Evolutionary conservation across 2,329 filamentous ascomycete species (phyloP).

Genomic region (Basipetospora sp.): DNA sequence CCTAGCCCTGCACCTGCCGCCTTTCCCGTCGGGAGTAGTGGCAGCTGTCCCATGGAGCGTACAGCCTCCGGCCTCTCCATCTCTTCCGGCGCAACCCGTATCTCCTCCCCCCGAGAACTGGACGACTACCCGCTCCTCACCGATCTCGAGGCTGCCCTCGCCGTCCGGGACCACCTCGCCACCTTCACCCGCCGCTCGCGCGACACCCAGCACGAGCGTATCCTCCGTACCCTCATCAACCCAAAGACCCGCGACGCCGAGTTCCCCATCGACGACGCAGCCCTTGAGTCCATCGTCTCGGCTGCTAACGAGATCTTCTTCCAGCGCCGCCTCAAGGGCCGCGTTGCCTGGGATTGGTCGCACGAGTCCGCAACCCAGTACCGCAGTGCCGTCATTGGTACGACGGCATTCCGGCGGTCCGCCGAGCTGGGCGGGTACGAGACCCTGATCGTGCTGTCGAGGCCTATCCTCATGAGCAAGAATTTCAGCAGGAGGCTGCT

Average conservation of each 20-base stretch:
- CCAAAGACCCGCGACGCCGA: slow-evolving; percentile 30
- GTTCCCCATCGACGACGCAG: slow-evolving; percentile 41
- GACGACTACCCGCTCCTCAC: slow-evolving; percentile 24
- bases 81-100: slow-evolving; percentile 21
- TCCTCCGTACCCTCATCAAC: slow-evolving; percentile 42
- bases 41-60: slow-evolving; percentile 25
- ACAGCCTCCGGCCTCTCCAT: slow-evolving; percentile 36
- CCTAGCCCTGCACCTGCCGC: neutral
- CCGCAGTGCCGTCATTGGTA: slow-evolving; percentile 43
- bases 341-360: slow-evolving; percentile 50
- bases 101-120: neutral
- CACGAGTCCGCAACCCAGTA: slow-evolving; percentile 34
- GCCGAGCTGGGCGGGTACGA: slow-evolving; percentile 37
- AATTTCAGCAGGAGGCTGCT: slow-evolving; percentile 45
- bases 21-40: neutral
- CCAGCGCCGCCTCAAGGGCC: slow-evolving; percentile 36
- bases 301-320: slow-evolving; percentile 51
- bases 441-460: slow-evolving; percentile 47
- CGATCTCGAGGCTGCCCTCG: slow-evolving; percentile 32
- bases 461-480: slow-evolving; percentile 39
- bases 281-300: slow-evolving; percentile 42
- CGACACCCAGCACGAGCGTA: slow-evolving; percentile 40
- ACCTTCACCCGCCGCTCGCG: slow-evolving; percentile 28
- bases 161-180: slow-evolving; percentile 34
- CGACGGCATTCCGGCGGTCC: slow-evolving; percentile 41